These are phyloP conservation scores for Talaromyces atroroseus DNA, from an alignment of 2,329 filamentous ascomycete species.

Conservation along the genomic window DNA sequence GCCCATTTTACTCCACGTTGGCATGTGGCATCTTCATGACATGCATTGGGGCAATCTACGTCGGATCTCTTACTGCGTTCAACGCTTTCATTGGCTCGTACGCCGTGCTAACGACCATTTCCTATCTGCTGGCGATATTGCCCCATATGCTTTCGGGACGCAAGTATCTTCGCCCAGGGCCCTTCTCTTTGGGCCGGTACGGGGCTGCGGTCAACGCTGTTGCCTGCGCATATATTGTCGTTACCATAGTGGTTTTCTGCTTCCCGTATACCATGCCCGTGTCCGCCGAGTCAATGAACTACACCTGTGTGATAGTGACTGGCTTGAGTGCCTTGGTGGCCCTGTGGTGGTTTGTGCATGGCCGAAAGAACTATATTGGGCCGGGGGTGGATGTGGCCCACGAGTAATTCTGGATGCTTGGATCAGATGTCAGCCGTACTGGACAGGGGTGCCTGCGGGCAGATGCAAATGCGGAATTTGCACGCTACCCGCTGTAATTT, in stretches of 20 bases:
- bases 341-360: conserved; percentile 33
- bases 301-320: conserved; percentile 44
- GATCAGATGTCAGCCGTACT: no score
- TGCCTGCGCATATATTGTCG: conserved; percentile 42
- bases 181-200: conserved; percentile 40
- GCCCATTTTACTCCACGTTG: no score
- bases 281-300: conserved; percentile 42
- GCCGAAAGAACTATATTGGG: background rate
- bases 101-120: conserved; percentile 40
- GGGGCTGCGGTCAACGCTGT: conserved; percentile 42
- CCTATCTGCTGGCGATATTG: conserved; percentile 42
- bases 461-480: no score
- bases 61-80: conserved; percentile 61
- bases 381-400: no score
- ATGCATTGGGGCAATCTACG: conserved; percentile 54
- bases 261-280: conserved; percentile 36
- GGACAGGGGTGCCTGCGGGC: no score
- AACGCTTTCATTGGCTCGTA: conserved; percentile 42
- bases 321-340: conserved; percentile 34
- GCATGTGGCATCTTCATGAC: conserved; percentile 36
- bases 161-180: conserved; percentile 39
- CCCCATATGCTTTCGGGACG: conserved; percentile 44
- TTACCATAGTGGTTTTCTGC: conserved; percentile 47
- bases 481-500: no score
- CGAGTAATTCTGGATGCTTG: no score